Conservation (phyloP, 306 rosid species). For the Pyrus bretschneideri region DNA sequence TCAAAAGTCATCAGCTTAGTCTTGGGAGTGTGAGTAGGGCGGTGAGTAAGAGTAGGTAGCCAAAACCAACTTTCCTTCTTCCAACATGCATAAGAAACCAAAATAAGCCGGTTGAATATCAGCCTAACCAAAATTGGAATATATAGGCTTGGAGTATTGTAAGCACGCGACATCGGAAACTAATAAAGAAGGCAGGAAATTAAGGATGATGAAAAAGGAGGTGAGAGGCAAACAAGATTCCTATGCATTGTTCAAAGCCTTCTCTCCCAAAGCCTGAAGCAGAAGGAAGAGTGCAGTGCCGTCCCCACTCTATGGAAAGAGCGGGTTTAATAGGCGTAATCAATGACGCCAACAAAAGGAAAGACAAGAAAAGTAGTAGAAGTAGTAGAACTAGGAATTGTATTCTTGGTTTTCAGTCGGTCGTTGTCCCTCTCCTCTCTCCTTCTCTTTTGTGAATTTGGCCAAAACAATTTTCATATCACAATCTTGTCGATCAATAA, state of each 20-base stretch:
- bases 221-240: slow-evolving; percentile 18
- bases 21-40: background rate
- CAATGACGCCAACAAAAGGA: slow-evolving; percentile 22
- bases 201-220: background rate
- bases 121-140: background rate
- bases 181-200: background rate
- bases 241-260: background rate
- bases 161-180: background rate
- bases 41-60: background rate
- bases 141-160: background rate
- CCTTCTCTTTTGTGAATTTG: background rate
- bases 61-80: background rate
- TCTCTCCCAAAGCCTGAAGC: background rate
- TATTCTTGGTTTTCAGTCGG: background rate
- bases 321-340: slow-evolving; percentile 22
- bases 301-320: slow-evolving; percentile 22
- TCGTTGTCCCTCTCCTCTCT: background rate
- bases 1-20: no score
- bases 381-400: background rate
- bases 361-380: background rate
- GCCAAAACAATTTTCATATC: background rate
- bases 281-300: background rate
- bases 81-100: background rate
- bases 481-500: no score
- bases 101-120: background rate